phyloP scores from a whole-genome alignment of 768 basidiomycete genomes.

The Rhodosporidiobolus odoratus region DNA sequence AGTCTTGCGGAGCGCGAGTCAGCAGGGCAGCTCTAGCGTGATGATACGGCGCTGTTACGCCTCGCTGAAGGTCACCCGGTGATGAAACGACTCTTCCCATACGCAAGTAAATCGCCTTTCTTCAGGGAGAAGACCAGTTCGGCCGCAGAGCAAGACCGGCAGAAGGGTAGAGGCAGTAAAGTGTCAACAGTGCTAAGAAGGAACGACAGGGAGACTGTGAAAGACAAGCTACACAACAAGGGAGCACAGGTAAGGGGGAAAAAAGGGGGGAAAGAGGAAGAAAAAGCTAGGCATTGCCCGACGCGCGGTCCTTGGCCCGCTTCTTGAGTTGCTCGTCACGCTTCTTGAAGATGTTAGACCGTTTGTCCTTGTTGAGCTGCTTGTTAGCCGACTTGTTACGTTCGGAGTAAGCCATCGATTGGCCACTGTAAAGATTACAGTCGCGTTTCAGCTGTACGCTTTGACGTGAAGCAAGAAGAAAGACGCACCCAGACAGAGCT shows the following conservation, averaged over 20 bases:
- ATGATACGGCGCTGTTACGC: no score
- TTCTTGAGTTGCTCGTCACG: slow-evolving; percentile 61
- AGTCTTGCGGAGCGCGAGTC: no score
- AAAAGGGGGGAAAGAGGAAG: neutral
- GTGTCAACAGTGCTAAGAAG: neutral
- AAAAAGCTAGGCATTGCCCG: neutral
- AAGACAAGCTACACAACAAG: neutral
- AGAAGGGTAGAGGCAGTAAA: neutral
- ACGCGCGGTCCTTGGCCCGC: slow-evolving; percentile 14
- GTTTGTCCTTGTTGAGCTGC: slow-evolving; percentile 52
- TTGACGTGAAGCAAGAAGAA: no score
- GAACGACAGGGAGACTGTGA: neutral
- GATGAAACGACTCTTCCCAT: no score
- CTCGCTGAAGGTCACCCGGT: no score
- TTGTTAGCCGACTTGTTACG: slow-evolving; percentile 88
- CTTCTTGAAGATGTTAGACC: slow-evolving; percentile 65
- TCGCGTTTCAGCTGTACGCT: neutral
- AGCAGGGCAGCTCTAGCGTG: no score
- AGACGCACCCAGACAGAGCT: slow-evolving; percentile 62
- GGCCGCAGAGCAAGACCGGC: no score
- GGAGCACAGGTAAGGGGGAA: neutral
- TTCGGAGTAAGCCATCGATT: slow-evolving; percentile 88
- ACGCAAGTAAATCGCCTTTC: no score
- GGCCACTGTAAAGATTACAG: slow-evolving; percentile 41
- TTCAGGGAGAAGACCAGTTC: no score